Base-by-base conservation (phyloP, 1,284 basidiomycete species). In the Ceratobasidium sp. region DNA sequence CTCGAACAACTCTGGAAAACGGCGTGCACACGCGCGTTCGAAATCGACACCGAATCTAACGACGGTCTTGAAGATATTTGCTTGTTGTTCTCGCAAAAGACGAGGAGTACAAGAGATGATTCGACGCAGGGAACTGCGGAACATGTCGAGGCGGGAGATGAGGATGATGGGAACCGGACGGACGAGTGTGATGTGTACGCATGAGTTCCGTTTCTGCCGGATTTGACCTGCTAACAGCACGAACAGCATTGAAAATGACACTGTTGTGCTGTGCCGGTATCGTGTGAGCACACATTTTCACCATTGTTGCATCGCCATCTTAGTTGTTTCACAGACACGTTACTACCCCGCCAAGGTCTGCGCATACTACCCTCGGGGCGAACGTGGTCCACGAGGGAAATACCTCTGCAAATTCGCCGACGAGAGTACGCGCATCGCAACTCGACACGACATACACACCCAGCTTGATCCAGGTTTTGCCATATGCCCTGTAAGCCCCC, bases 321-420 rank as follows among this genome's bases (percentile, higher is more conserved):
- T 8, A 16, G 8, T 19, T 29, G n/a, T 24, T 22, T 19, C 14
- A 16, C 6, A 65, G 49, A 59, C 58, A 22, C 43, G 39, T n/a
- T 76, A 76, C 59, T 76, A 74, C 56, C 75, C 75, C 37, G 75
- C 74, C 22, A 74, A 71, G 37, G 51, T 76, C 1, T 31, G 51
- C 29, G 31, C 43, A 39, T 49, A 69, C 27, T n/a, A 46, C 34
- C 56, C 58, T 31, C 73, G 73, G 29, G 51, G 46, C 16, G 74
- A 66, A 51, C 11, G 34, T 8, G 56, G 65, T 14, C 61, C 39
- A 1, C 19, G 29, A 24, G 75, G 75, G 51, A 74, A 54, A 39
- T 76, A 76, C 34, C 34, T 63, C 14, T 68, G 74, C 16, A 62
- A 31, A 16, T 76, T 71, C 46, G 65, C 49, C 29, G 75, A 76